Conservation (phyloP, 1,284 basidiomycete genomes). For the Ustilago hordei region DNA sequence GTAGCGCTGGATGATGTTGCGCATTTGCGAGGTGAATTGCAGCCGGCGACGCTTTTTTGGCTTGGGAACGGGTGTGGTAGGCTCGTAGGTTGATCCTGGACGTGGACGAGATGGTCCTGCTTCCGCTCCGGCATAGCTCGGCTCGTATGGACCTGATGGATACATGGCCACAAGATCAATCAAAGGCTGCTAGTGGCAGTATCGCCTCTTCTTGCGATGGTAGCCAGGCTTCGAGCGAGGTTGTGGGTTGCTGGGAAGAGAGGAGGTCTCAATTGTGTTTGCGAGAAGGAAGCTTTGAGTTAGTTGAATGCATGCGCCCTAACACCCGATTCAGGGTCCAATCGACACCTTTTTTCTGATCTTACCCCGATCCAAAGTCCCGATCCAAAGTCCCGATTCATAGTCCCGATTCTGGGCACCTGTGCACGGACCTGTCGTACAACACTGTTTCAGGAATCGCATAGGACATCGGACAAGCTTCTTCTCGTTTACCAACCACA, state of each 20-base stretch:
- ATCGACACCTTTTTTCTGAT: neutral
- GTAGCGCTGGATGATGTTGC: conserved; percentile 40
- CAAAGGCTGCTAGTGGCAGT: neutral
- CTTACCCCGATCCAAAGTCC: conserved; percentile 5
- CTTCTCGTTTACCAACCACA: neutral
- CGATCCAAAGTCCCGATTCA: conserved; percentile 3
- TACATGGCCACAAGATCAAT: conserved; percentile 10
- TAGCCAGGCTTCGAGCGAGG: neutral
- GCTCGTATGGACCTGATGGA: neutral
- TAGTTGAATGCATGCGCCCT: conserved; percentile 10
- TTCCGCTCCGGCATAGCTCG: conserved; percentile 8
- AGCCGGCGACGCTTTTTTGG: conserved; percentile 45
- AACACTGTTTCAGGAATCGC: neutral
- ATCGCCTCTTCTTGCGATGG: neutral
- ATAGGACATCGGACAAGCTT: no score
- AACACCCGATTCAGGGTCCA: conserved; percentile 17
- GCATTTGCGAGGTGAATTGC: conserved; percentile 48
- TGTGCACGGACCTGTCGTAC: conserved; percentile 11
- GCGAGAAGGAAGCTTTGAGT: neutral
- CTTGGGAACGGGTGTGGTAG: conserved; percentile 2
- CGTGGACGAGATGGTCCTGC: conserved; percentile 28
- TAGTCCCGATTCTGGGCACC: conserved; percentile 5
- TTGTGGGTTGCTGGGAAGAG: neutral
- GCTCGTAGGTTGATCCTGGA: neutral
- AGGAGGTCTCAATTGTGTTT: neutral